These are phyloP conservation scores for Aspergillus carlsbadensis DNA, from an alignment of 495 filamentous ascomycete genomes.

Conservation along the genomic window DNA sequence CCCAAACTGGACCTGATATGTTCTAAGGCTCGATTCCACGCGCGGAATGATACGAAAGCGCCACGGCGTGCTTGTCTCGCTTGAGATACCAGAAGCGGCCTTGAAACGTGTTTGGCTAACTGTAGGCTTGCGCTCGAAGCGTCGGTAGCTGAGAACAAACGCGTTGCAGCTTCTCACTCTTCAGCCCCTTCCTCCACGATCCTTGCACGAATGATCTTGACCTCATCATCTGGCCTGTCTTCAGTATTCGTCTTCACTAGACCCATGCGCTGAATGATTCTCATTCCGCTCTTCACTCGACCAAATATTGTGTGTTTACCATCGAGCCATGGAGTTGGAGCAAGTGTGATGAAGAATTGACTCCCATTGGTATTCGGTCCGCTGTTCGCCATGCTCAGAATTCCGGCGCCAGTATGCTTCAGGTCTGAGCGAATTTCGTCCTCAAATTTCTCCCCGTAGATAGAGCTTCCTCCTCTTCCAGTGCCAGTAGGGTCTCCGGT, in stretches of 20 bases:
- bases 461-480: slow-evolving; percentile 82
- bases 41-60: neutral
- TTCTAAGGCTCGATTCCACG: neutral
- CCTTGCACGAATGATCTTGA: slow-evolving; percentile 74
- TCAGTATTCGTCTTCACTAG: slow-evolving; percentile 79
- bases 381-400: slow-evolving; percentile 94
- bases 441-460: slow-evolving; percentile 93
- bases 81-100: neutral
- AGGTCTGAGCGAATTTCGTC: slow-evolving; percentile 79
- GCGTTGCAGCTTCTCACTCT: slow-evolving; percentile 27
- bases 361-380: slow-evolving; percentile 93
- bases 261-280: slow-evolving; percentile 84
- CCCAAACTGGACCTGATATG: neutral
- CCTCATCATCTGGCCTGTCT: slow-evolving; percentile 78
- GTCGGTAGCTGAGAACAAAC: neutral
- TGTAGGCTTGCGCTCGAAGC: neutral
- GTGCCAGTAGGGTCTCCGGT: slow-evolving; percentile 96
- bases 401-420: slow-evolving; percentile 92
- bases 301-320: slow-evolving; percentile 98
- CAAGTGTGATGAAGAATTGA: slow-evolving; percentile 86
- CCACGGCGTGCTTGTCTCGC: neutral
- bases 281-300: slow-evolving; percentile 80
- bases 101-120: neutral
- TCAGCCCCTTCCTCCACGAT: slow-evolving; percentile 59
- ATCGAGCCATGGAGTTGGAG: slow-evolving; percentile 95